phyloP scores from a whole-genome alignment of 2,329 filamentous ascomycete species.

The Alternaria sp. region DNA sequence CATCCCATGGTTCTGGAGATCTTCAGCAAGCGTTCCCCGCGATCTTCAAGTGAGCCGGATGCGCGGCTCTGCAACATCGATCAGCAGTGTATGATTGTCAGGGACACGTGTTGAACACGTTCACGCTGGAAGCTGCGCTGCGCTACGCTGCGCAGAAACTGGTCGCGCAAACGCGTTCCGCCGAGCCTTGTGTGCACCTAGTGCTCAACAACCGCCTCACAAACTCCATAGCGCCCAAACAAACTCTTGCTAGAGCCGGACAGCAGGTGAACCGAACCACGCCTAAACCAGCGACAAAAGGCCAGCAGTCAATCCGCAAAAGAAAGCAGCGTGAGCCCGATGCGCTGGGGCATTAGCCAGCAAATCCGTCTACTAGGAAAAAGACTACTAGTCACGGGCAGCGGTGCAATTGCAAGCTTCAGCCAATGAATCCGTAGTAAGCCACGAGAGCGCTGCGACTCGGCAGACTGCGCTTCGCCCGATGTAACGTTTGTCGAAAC shows the following conservation, averaged over 20 bases:
- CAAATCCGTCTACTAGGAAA: constrained; percentile 16
- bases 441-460: constrained; percentile 10
- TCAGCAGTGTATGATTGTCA: constrained; percentile 14
- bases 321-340: constrained; percentile 22
- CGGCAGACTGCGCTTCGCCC: constrained; percentile 18
- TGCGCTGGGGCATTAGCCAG: constrained; percentile 25
- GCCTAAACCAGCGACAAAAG: constrained; percentile 13
- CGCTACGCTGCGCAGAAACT: background rate
- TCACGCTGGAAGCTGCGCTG: constrained; percentile 3
- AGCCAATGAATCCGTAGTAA: constrained; percentile 22
- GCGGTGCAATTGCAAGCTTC: constrained; percentile 24
- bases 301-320: constrained; percentile 11
- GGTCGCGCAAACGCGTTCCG: background rate
- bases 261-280: constrained; percentile 21
- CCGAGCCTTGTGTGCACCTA: constrained; percentile 1
- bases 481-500: constrained; percentile 24
- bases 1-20: constrained; percentile 31
- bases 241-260: constrained; percentile 10
- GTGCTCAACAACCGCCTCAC: constrained; percentile 11
- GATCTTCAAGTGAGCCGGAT: constrained; percentile 30
- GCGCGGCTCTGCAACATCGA: constrained; percentile 33
- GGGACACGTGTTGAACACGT: constrained; percentile 18
- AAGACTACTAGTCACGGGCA: constrained; percentile 21
- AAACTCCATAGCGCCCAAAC: constrained; percentile 6
- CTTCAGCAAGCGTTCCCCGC: constrained; percentile 33